These are phyloP conservation scores for Yamagishiella unicocca DNA, from an alignment of 139 green algal species.

Conservation along the genomic window DNA sequence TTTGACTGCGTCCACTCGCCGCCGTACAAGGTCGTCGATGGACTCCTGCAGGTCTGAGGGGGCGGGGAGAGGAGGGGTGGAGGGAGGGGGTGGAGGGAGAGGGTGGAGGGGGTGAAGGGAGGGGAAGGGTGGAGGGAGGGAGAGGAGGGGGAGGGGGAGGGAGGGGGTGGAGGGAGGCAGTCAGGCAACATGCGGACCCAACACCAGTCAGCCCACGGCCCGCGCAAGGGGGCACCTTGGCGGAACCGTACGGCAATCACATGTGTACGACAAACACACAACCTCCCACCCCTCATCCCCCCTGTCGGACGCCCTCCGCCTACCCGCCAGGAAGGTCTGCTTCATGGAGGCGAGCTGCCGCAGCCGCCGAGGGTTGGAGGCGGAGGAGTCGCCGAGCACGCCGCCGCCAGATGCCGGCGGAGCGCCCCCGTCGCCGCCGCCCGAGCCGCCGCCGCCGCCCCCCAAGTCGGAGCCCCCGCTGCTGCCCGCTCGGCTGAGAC, in stretches of 20 bases:
- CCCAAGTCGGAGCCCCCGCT: neutral
- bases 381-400: neutral
- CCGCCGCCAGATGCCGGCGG: too few species aligned
- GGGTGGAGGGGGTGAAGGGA: neutral
- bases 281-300: too few species aligned
- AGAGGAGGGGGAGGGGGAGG: neutral
- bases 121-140: neutral
- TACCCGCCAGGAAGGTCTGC: conserved; percentile 15
- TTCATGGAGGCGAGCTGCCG: conserved; percentile 25
- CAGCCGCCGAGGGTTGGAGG: neutral
- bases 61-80: neutral
- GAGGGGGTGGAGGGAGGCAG: neutral
- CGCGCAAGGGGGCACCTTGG: too few species aligned
- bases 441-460: neutral
- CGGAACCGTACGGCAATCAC: too few species aligned
- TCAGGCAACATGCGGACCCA: neutral
- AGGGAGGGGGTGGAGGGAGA: neutral
- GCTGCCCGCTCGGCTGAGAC: neutral
- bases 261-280: too few species aligned
- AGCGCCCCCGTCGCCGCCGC: neutral
- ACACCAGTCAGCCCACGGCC: too few species aligned
- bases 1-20: conserved; percentile 11
- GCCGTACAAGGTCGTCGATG: conserved; percentile 1
- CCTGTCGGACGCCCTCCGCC: neutral
- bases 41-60: conserved; percentile 28